Percentiles rank a stretch among this genome's conserved stretches.
These are phyloP conservation scores for Kwoniella sp. DNA, from an alignment of 768 basidiomycete genomes.

Conservation along the genomic window DNA sequence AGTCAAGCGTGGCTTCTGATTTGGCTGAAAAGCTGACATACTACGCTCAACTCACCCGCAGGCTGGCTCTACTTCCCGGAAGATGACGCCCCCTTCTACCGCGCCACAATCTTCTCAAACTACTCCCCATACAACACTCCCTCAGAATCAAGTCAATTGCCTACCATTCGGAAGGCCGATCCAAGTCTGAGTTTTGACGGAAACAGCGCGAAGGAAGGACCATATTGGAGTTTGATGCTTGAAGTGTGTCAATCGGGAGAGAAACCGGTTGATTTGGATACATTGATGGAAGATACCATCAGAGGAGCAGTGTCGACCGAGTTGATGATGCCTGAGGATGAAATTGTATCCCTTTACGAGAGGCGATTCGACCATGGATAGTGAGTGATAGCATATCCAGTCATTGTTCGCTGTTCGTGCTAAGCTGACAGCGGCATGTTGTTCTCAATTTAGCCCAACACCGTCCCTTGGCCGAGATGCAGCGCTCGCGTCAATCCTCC, in stretches of 20 bases:
- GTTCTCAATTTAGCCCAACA: slow-evolving; percentile 46
- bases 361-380: slow-evolving; percentile 54
- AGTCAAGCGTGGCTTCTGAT: too few relatives aligned
- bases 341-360: slow-evolving; percentile 57
- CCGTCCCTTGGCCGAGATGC: slow-evolving; percentile 55
- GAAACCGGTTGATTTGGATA: slow-evolving; percentile 55
- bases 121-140: slow-evolving; percentile 57
- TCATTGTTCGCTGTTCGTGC: not conserved
- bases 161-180: slow-evolving; percentile 55
- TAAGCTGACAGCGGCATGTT: not conserved
- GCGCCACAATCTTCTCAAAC: slow-evolving; percentile 58
- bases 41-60: too few relatives aligned
- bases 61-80: slow-evolving; percentile 56
- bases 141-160: slow-evolving; percentile 35
- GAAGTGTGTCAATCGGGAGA: slow-evolving; percentile 56
- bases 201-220: slow-evolving; percentile 37
- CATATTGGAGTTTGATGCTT: slow-evolving; percentile 58
- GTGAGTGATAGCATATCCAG: slow-evolving; percentile 24
- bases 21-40: too few relatives aligned
- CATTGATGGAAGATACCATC: slow-evolving; percentile 55
- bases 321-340: slow-evolving; percentile 53
- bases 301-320: slow-evolving; percentile 54
- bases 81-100: slow-evolving; percentile 57
- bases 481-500: slow-evolving; percentile 54
- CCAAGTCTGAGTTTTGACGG: slow-evolving; percentile 37